Evolutionary conservation across 2,329 filamentous ascomycete species (phyloP).

Genomic region (Didymellaceae sp.): DNA sequence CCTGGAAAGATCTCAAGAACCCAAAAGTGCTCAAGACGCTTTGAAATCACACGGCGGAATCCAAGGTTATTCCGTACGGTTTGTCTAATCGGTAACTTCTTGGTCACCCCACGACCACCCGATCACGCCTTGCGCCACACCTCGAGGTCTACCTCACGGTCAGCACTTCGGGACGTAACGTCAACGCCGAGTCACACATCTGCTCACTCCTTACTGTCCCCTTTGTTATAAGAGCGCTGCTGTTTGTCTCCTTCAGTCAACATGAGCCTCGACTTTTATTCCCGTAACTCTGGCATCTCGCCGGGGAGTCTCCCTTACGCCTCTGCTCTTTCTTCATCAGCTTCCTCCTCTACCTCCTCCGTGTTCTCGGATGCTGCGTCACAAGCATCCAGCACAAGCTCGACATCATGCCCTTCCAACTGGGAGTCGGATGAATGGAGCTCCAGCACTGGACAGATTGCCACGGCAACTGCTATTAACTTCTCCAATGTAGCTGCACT

Average conservation of each 20-base stretch:
- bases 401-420: conserved; percentile 65
- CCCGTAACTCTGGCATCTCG: conserved; percentile 43
- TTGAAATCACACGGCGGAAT: conserved; percentile 45
- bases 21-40: conserved; percentile 28
- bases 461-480: conserved; percentile 32
- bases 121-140: conserved; percentile 41
- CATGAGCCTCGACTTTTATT: conserved; percentile 49
- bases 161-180: conserved; percentile 46
- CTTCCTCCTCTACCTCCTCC: conserved; percentile 77
- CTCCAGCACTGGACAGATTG: conserved; percentile 30
- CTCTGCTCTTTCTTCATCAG: conserved; percentile 74
- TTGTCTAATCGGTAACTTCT: conserved; percentile 50
- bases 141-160: conserved; percentile 46
- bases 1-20: conserved; percentile 29
- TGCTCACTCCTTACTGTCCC: conserved; percentile 43
- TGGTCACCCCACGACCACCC: conserved; percentile 51
- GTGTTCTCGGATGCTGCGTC: conserved; percentile 74
- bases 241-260: conserved; percentile 36
- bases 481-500: conserved; percentile 31
- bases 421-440: conserved; percentile 51
- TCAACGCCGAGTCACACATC: conserved; percentile 38
- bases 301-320: conserved; percentile 65
- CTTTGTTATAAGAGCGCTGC: conserved; percentile 26
- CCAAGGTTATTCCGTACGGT: conserved; percentile 45
- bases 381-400: conserved; percentile 72